Percentiles rank a stretch among this genome's conserved stretches.
phyloP scores from a whole-genome alignment of 805 yeast genomes.

The Barnettozyma populi region DNA sequence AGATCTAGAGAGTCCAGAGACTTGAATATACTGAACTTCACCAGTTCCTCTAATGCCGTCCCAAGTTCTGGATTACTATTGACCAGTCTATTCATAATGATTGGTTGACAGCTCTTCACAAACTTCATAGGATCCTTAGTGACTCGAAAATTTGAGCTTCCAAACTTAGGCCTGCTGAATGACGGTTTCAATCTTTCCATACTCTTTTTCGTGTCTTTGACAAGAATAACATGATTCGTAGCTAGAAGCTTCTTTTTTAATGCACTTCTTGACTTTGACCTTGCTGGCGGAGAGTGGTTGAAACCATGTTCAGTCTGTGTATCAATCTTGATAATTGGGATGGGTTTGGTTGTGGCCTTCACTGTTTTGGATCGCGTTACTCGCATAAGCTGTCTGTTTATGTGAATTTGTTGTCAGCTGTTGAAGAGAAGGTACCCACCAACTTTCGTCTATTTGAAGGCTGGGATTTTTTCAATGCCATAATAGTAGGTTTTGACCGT shows the following conservation, averaged over 20 bases:
- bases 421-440: background rate
- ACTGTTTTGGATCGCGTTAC: background rate
- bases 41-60: slow-evolving; percentile 10
- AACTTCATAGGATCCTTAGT: background rate
- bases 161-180: background rate
- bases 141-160: too few species aligned
- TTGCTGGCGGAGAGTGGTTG: background rate
- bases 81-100: slow-evolving; percentile 9
- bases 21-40: slow-evolving; percentile 15
- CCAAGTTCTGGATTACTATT: slow-evolving; percentile 7
- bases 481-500: too few species aligned
- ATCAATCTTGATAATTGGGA: background rate
- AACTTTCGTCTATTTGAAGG: too few species aligned
- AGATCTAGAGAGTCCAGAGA: slow-evolving; percentile 11
- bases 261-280: background rate
- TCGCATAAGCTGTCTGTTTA: background rate
- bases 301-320: background rate
- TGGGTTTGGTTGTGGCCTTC: background rate
- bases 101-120: slow-evolving; percentile 5
- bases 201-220: background rate
- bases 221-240: background rate
- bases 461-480: too few species aligned
- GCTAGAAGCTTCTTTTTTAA: background rate
- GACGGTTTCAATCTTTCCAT: background rate
- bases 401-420: background rate